Conservation (phyloP, 75 land plant genomes). For the Picea sitchensis region DNA sequence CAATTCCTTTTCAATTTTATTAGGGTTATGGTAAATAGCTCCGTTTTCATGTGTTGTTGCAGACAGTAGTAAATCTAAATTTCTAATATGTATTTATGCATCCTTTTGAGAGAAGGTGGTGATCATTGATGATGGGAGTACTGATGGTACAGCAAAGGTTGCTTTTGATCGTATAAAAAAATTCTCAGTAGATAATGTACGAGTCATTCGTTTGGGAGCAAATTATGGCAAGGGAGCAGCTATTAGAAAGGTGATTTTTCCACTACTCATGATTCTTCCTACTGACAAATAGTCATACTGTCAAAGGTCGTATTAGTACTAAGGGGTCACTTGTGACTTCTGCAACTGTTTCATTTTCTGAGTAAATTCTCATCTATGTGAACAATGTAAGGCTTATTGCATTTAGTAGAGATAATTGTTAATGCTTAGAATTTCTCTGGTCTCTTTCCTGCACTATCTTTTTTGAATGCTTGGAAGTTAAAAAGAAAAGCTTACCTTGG, state of each 20-base stretch:
- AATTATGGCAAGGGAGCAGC: slow-evolving; percentile 99
- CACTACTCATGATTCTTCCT: background rate
- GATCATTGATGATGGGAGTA: slow-evolving; percentile 98
- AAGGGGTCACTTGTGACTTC: background rate
- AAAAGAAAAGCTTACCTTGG: background rate
- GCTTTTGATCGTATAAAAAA: slow-evolving; percentile 87
- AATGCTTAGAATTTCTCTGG: background rate
- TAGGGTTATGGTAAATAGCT: background rate
- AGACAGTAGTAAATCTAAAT: background rate
- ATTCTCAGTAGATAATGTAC: slow-evolving; percentile 70
- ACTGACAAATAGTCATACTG: too few species aligned
- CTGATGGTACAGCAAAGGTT: slow-evolving; percentile 78
- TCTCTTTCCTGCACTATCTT: background rate
- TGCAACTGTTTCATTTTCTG: background rate
- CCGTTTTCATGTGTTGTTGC: background rate
- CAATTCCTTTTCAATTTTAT: background rate
- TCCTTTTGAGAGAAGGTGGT: slow-evolving; percentile 52
- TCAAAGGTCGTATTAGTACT: too few species aligned
- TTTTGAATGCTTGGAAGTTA: background rate
- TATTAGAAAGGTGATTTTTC: slow-evolving; percentile 69
- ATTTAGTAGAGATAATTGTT: background rate
- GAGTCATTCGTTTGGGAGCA: slow-evolving; percentile 80
- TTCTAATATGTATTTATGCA: background rate
- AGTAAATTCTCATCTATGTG: background rate
- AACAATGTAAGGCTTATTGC: background rate